Conservation (phyloP, 257 asterid genomes). For the Gardenia jasminoides region DNA sequence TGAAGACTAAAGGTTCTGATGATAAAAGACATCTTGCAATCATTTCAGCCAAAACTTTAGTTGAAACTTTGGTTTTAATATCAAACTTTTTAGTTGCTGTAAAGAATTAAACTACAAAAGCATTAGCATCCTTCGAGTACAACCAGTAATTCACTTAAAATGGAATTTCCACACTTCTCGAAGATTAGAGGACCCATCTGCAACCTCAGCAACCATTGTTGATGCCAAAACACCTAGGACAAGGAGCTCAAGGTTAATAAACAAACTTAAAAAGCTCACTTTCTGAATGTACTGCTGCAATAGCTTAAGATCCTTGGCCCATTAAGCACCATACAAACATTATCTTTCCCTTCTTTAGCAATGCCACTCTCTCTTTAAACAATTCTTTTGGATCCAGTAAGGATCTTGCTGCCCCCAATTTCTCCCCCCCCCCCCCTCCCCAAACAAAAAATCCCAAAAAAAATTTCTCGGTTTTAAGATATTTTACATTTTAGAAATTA, state of each 20-base stretch:
- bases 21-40: background rate
- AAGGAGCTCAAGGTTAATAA: slow-evolving; percentile 11
- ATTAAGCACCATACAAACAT: background rate
- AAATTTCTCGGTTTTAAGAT: no score
- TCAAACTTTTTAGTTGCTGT: background rate
- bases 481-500: background rate
- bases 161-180: slow-evolving; percentile 90
- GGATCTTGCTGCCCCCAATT: background rate
- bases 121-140: background rate
- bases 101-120: background rate
- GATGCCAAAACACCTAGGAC: slow-evolving; percentile 55
- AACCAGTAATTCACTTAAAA: slow-evolving; percentile 38
- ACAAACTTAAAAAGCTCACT: background rate
- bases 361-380: background rate
- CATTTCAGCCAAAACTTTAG: background rate
- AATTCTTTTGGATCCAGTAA: background rate
- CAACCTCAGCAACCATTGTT: slow-evolving; percentile 69
- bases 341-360: no score
- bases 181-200: slow-evolving; percentile 91
- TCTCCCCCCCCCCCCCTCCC: no score
- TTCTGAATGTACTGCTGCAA: background rate
- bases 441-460: no score
- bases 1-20: background rate
- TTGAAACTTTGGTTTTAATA: background rate
- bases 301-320: background rate